Evolutionary conservation across 495 filamentous ascomycete species (phyloP), one percentile per base, ranked within the genome.

Genomic region (Podospora fimiseda): DNA sequence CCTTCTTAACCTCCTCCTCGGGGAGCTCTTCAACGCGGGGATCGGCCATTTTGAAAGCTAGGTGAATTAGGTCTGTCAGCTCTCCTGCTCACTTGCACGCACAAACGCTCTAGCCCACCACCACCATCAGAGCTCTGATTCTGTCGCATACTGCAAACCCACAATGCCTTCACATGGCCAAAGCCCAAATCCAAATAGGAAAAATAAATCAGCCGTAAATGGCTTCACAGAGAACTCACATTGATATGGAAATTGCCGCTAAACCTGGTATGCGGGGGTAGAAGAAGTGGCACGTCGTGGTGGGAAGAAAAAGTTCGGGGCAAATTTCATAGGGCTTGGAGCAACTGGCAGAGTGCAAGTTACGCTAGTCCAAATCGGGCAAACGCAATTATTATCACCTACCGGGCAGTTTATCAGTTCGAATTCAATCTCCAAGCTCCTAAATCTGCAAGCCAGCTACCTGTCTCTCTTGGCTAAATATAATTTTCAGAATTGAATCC

Each of bases 1-100:
- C n/a, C n/a, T 83, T 83, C 80, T 90, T 88, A 66, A 83, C 75
- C 70, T 85, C 80, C 68, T 99, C 93, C 70, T 97, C 91, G 59
- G 87, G 87, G 57, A 97, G 81, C 77, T 99, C 93, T 79, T 97
- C 92, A 70, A 99, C 85, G 69, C 93, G 89, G 70, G 94, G 88
- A 76, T 96, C 93, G 63, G 94, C 87, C 93, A 99, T 99, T 43
- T 63, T 69, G 56, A 53, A 42, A 56, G 63, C 60, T 61, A 56
- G 45, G 13, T 51, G 46, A 36, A 42, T 47, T 20, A 21, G 33
- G 39, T 37, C 49, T 44, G 61, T 69, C 53, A 70, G 68, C 61
- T 52, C 44, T 53, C 48, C 30, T n/a, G n/a, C 47, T 52, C 27
- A 23, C 22, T 21, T 43, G 55, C 53, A 42, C 62, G 63, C 59